Evolutionary conservation across 352 stramenopile genomes (phyloP), one percentile per base, ranked within the genome.

Genomic region (Elongisporangium undulatum): DNA sequence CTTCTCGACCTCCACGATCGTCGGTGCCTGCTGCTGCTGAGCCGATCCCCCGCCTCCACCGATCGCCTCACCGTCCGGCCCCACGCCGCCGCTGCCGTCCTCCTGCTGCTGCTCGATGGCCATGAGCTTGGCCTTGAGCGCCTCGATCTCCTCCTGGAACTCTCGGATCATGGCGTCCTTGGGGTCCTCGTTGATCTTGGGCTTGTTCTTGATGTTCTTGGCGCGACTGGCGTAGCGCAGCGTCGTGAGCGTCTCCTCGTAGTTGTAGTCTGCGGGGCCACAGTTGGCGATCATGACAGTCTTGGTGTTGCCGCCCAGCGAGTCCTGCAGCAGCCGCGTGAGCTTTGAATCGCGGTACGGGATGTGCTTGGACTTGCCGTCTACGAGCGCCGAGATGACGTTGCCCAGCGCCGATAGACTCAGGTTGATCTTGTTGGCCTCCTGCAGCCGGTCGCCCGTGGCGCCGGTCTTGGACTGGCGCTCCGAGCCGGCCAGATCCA

Each of bases 171-270:
- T 94, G n/a, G 88, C 84, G 58, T 94, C 88, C 61, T 96, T 96
- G 0, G 92, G 92, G 58, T 99, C 96, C 52, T 98, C 88, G 73
- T 99, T 99, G 56, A 98, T 83, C 0, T 92, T 89, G 3, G 95
- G 94, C 52, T 97, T 97, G 82, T 99, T 99, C 67, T 98, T 97
- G 66, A 99, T 99, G 64, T 98, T 98, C 58, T 98, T 93, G 34
- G 97, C 96, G 0, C 96, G 88, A 60, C 98, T 98, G 1, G 97
- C 97, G 60, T 99, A 99, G 34, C 94, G 89, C 29, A 99, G 71
- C 49, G 97, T 99, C 29, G 89, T 98, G 7, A 98, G 61, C 3
- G 94, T 99, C 63, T 99, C 97, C 61, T 96, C 94, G 34, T 95
- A 96, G 73, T 98, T 98, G 58, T 94, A 96, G 62, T 98, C 93